Evolutionary conservation across 345 rosid genomes (phyloP), one percentile per base, ranked within the genome.

Genomic region (Turritis glabra): DNA sequence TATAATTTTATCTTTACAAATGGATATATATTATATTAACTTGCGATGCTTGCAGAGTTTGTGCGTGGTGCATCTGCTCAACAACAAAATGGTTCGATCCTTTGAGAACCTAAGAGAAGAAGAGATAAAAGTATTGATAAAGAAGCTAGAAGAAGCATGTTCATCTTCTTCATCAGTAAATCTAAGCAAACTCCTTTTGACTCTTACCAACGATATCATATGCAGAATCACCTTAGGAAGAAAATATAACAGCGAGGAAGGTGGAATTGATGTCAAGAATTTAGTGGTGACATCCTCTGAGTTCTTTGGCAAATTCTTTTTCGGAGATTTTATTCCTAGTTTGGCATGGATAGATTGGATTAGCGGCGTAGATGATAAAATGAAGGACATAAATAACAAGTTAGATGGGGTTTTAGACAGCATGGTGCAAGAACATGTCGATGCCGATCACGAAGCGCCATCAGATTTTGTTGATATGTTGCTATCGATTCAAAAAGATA

Each of bases 281-380:
- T 46, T 46, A 46, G 23, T 46, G 69, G 11, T 81, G n/a, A 8
- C 23, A 46, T 46, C 22, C 10, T 8, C 22, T 80, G 60, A 15
- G 18, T 1, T 72, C 79, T 65, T 40, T 83, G n/a, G 8, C 5
- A 21, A 63, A 29, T n/a, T 18, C 74, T 8, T 19, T 81, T n/a
- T 82, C 0, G 88, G 88, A 35, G 90, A 86, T 29, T 87, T 56
- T 48, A 64, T 87, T 57, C 91, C 87, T 5, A 72, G 81, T 72
- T 81, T 86, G 58, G 75, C 75, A 29, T 85, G 86, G 88, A 27
- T 81, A 5, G 72, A 69, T 29, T 13, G 12, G 55, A 30, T 79
- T 0, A 83, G 37, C 4, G 85, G 82, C 17, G 9, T 72, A 41
- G 15, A 62, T 21, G 57, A 22, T 11, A 63, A 35, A 51, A 1